A percentile compares a stretch with the other conserved stretches of the same genome.
These are phyloP conservation scores for Coemansia umbellata DNA, from an alignment of 192 early-diverging fungal genomes.

Conservation along the genomic window DNA sequence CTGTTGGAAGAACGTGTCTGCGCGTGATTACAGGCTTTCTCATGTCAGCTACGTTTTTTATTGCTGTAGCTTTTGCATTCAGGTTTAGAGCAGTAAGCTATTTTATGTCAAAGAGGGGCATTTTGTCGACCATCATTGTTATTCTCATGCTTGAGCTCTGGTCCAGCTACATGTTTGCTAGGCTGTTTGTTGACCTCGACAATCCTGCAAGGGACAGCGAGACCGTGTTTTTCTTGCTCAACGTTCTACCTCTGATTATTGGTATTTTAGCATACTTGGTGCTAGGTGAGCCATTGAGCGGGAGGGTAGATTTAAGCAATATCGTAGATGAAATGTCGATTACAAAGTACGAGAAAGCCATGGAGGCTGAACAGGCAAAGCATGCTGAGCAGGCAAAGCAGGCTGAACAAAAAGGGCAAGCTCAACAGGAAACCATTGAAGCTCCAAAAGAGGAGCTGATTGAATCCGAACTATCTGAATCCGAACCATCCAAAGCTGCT, in stretches of 20 bases:
- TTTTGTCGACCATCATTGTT: not conserved
- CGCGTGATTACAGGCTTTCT: slow-evolving; percentile 8
- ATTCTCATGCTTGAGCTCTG: slow-evolving; percentile 12
- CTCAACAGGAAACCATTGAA: too few species aligned
- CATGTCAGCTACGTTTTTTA: not conserved
- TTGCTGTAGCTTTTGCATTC: not conserved
- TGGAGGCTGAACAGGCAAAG: too few species aligned
- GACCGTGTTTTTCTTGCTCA: slow-evolving; percentile 9
- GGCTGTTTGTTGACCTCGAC: slow-evolving; percentile 15
- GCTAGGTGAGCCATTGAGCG: slow-evolving; percentile 11
- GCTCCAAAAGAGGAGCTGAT: too few species aligned
- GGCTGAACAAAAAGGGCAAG: too few species aligned
- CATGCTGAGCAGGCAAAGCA: too few species aligned
- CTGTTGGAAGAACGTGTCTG: slow-evolving; percentile 4
- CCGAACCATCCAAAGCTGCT: too few species aligned
- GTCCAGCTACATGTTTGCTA: slow-evolving; percentile 29
- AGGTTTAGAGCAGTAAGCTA: not conserved
- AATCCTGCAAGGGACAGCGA: slow-evolving; percentile 14
- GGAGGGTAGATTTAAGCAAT: not conserved
- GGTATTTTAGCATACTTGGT: not conserved
- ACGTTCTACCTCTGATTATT: slow-evolving; percentile 6
- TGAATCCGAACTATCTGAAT: too few species aligned
- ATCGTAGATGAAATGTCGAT: not conserved
- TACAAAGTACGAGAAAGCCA: too few species aligned
- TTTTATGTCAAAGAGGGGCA: not conserved